Evolutionary conservation across 768 basidiomycete species (phyloP), one percentile per base, ranked within the genome.

Genomic region (Gymnopilus junonius): DNA sequence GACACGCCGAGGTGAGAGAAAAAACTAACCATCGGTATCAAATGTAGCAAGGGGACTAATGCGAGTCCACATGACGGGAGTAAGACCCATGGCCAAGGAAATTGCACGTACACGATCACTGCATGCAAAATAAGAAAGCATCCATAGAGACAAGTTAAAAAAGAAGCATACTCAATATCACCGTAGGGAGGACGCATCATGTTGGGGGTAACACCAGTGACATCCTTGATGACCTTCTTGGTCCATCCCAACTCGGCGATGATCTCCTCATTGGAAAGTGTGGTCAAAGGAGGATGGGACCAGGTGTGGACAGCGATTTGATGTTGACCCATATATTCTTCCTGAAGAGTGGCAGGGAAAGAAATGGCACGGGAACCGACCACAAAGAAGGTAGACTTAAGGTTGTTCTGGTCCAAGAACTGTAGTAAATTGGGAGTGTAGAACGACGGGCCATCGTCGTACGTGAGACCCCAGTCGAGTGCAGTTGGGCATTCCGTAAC

Each of bases 161-260:
- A 45, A 20, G 21, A 25, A 43, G 78, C 84, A 15, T 67, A 87
- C 88, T 91, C 91, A 55, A 92, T 89, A 71, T 92, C 92, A 64
- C 91, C 91, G 69, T 81, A 96, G 45, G 93, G 93, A 37, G 93
- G 92, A 29, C 93, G 82, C 88, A 92, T 91, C 75, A 82, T 87
- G 67, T 86, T 87, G 23, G 93, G 93, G 0, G 91, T 89, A 14
- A 92, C 87, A 51, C 90, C 94, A 34, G 89, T 78, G 46, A 91
- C 84, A 71, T 95, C 92, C 72, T 88, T 88, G 76, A 97, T 95
- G 61, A 89, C 81, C 76, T 95, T 90, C 76, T 85, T 91, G 5
- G 90, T 84, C 93, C 93, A 97, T 3, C 92, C 93, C 34, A 97
- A 79, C 74, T 95, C 94, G 43, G 93, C 94, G 61, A 96, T 91